Base-by-base conservation (phyloP, 2,329 filamentous ascomycete genomes). In the Thelonectria discophora region DNA sequence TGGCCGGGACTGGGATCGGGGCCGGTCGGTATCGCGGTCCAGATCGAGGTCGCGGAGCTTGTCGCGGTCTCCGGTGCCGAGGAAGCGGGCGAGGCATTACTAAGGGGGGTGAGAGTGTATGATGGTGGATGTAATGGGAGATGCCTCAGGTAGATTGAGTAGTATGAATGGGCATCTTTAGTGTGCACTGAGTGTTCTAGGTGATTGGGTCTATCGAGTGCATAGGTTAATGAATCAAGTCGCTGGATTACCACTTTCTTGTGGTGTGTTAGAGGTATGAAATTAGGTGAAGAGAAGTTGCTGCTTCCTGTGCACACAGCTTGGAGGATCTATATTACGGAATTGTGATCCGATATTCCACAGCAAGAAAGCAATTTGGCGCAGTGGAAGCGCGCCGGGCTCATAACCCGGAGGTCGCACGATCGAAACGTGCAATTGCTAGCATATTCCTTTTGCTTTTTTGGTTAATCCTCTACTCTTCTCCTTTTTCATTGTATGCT, bases 21-120 rank as follows among this genome's bases (percentile, higher is more conserved):
- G 27, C 27, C 27, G 27, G 4, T 30, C 27, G 27, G 27, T 30
- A 9, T 8, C 27, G 27, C 4, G 27, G 27, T 30, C 27, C n/a
- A n/a, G 27, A 30, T 30, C 27, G 27, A 30, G 27, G 7, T 37
- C 69, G 64, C 6, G 61, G 62, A 75, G 74, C 55, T 61, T 71
- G 20, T 75, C 74, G 18, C 62, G 70, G 48, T 75, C 74, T 24
- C 74, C 74, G 37, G 72, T 73, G 9, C 73, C 73, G 10, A 62
- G 72, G 65, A 75, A 76, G 59, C 73, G 72, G 40, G 74, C 72
- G 42, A 67, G 74, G 45, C 70, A 30, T 73, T 73, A 9, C 72
- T 73, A 9, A 62, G 72, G 65, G 74, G 75, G 59, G 42, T 69
- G 69, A n/a, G 69, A 67, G 32, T 71, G 66, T 53, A 73, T 60